Base-by-base conservation (phyloP, 2,329 filamentous ascomycete species). In the Mariannaea sp. region DNA sequence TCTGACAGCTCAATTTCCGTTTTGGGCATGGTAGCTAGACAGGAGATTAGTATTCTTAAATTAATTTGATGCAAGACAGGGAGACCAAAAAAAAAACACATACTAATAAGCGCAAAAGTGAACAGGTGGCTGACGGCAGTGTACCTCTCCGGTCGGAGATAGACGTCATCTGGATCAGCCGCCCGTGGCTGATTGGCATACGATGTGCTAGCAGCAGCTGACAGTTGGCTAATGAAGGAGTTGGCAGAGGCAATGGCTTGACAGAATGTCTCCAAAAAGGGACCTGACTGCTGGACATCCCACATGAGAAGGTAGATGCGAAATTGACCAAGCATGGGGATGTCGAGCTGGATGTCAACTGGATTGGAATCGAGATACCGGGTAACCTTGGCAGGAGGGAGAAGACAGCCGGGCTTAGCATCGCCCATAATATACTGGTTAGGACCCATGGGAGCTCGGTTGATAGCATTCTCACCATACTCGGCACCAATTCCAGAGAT, bases 331-430 rank as follows among this genome's bases (percentile, higher is more conserved):
- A 92, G 75, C 71, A 90, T 82, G 1, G 89, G 89, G 38, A 92
- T 89, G 65, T 92, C 89, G 5, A 90, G 82, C 67, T 92, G 87
- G 22, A 92, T 75, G 61, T 92, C 86, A 35, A 92, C 83, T 0
- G 88, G 88, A 63, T 92, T 92, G 3, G 88, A 85, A 70, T 92
- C 89, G 45, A 91, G 81, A 66, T 87, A 91, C 22, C 89, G 81
- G 1, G 86, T 88, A 14, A 87, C 87, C 70, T 84, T 88, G 33
- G 85, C 85, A 2, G 88, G 88, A 3, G 85, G 80, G 20, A 89
- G 75, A 17, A 82, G 73, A 43, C 78, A 81, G 7, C 81, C 81
- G 3, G 80, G 80, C 56, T 76, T 77, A 40, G 78, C 78, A 20
- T 79, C 76, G 32, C 80, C 78, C 65, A 76, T 72, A 14, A 73